These are phyloP conservation scores for Phialophora chinensis DNA, from an alignment of 2,329 filamentous ascomycete genomes.

Conservation along the genomic window DNA sequence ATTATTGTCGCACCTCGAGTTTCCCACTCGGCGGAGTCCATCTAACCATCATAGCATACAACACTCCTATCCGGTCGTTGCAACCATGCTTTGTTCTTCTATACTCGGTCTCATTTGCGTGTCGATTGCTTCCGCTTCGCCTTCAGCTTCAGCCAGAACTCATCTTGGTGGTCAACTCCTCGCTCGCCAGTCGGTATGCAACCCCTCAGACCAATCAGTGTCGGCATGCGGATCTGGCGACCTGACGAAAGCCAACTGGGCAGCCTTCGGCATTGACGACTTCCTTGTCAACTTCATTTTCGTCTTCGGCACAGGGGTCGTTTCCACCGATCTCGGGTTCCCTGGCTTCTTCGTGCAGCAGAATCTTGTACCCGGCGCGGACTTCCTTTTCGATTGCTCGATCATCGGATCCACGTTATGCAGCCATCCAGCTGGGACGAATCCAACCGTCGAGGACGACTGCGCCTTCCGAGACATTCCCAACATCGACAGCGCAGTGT, in stretches of 20 bases:
- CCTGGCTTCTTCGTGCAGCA: slow-evolving; percentile 17
- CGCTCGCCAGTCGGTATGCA: no score
- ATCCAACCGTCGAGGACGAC: background rate
- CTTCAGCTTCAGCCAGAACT: no score
- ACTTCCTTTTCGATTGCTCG: no score
- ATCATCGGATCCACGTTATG: background rate
- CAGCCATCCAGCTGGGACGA: background rate
- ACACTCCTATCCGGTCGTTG: no score
- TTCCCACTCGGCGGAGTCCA: no score
- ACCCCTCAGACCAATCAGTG: no score
- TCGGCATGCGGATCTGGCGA: slow-evolving; percentile 7
- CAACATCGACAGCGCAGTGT: background rate
- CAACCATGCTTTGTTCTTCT: no score
- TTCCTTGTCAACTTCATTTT: slow-evolving; percentile 15
- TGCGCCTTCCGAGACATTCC: slow-evolving; percentile 13
- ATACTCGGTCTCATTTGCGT: no score
- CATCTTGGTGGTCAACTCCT: no score
- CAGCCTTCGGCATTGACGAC: slow-evolving; percentile 13
- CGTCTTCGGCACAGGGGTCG: background rate
- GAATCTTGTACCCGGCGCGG: background rate
- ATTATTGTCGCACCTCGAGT: no score
- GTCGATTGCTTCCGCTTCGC: no score
- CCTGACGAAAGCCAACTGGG: slow-evolving; percentile 12
- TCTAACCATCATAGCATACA: no score
- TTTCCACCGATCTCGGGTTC: slow-evolving; percentile 1